Evolutionary conservation across 2,329 filamentous ascomycete genomes (phyloP), one percentile per base, ranked within the genome.

Genomic region (Trichoderma lentiforme): DNA sequence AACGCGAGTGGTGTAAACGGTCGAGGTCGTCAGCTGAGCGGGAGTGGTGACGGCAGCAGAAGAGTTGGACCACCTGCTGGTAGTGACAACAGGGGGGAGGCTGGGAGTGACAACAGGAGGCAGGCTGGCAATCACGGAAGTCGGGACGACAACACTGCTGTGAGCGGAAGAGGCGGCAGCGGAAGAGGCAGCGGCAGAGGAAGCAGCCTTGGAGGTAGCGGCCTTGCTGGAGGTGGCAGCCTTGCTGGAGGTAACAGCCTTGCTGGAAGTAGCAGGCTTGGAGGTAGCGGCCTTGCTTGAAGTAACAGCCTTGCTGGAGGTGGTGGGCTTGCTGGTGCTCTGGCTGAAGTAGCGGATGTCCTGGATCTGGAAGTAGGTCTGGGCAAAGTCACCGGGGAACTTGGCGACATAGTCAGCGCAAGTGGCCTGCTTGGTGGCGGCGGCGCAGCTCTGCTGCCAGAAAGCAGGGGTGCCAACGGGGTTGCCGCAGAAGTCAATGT

Each of bases 401-500:
- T 75, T 74, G 34, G 76, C 76, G 39, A 86, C 82, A 63, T 81
- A 86, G 32, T 78, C 76, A 21, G 73, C 69, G 77, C 84, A 85
- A 21, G 76, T 76, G 1, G 57, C 70, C 56, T 76, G 75, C 21
- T 73, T 72, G 8, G 80, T 77, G 61, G 69, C 61, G 36, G 67
- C 65, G 28, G 60, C 15, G 72, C 82, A 83, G 15, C 71, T 56
- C 47, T 76, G 64, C 60, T 73, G 73, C 78, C 79, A 82, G 53
- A 77, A 72, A 15, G 73, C 70, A 4, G 72, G 51, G 53, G 76
- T 75, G 65, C 79, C 90, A 1, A 91, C 91, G 83, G 90, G 92
- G 76, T 90, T 87, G 21, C 92, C 93, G 79, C 93, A 95, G 79
- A 95, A 91, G 34, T 90, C 80, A 58, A 92, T 93, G 83, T 94